phyloP scores from a whole-genome alignment of 2,329 filamentous ascomycete genomes.

The Aureobasidium zeae region DNA sequence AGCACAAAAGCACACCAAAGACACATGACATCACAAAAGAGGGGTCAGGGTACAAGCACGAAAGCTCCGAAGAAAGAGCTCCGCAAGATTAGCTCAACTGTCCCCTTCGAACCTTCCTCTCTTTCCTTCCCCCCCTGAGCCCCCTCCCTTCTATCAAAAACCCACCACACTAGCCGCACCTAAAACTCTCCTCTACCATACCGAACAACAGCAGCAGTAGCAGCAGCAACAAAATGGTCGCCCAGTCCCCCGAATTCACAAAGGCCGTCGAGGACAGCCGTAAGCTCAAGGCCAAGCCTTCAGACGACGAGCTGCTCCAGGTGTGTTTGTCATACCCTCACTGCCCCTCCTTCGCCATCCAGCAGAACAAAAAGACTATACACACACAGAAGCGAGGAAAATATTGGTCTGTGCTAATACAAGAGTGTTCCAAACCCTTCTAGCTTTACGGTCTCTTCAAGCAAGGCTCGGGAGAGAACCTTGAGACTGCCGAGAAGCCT shows the following conservation, averaged over 20 bases:
- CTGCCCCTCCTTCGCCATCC: too few relatives aligned
- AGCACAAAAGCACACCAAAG: too few relatives aligned
- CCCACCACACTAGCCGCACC: too few relatives aligned
- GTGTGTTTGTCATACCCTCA: conserved; percentile 25
- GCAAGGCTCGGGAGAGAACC: conserved; percentile 32
- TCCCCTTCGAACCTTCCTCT: neutral
- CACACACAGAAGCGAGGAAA: neutral
- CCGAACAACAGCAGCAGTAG: too few relatives aligned
- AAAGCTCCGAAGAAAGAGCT: too few relatives aligned
- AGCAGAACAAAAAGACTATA: neutral
- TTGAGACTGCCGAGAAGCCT: conserved; percentile 39
- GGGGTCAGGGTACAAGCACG: too few relatives aligned
- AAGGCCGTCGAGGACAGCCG: conserved; percentile 60
- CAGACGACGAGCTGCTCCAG: conserved; percentile 55
- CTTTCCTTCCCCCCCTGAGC: neutral
- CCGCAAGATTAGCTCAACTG: too few relatives aligned
- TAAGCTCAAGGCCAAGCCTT: conserved; percentile 58
- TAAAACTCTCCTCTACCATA: neutral
- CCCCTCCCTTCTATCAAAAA: neutral
- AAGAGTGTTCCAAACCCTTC: conserved; percentile 11
- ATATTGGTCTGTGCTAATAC: conserved; percentile 43
- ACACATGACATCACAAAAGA: too few relatives aligned
- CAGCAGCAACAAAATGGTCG: conserved; percentile 17
- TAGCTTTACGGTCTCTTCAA: conserved; percentile 47
- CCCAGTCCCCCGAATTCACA: conserved; percentile 61